Conservation (phyloP, 176 grass and related monocot species). For the Themeda triandra region DNA sequence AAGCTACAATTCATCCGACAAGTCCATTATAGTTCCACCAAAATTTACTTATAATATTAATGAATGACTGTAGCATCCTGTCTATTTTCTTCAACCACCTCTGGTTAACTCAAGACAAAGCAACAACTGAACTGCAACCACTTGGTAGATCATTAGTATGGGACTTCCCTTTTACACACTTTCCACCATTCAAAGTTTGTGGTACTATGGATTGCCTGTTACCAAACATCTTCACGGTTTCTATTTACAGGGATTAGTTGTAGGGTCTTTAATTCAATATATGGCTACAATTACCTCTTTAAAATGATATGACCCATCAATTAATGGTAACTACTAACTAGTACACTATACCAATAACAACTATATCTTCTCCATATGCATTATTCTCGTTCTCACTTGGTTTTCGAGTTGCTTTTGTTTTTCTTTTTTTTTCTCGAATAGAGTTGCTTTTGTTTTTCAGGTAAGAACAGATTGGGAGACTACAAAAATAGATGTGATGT, state of each 20-base stretch:
- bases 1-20: background rate
- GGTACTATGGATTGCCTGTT: background rate
- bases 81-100: background rate
- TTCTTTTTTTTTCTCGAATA: conserved; percentile 9
- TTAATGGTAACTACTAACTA: background rate
- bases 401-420: background rate
- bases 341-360: background rate
- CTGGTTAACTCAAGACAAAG: background rate
- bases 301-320: background rate
- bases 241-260: background rate
- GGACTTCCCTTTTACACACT: background rate
- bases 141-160: background rate
- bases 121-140: too few species aligned
- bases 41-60: background rate
- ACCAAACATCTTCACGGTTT: background rate
- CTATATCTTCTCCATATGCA: background rate
- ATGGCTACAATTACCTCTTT: background rate
- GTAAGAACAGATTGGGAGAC: conserved; percentile 73
- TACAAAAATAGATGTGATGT: conserved; percentile 74
- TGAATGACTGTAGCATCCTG: background rate
- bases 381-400: background rate
- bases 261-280: background rate
- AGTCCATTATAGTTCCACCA: background rate
- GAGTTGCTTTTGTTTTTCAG: conserved; percentile 30
- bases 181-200: background rate